phyloP scores from a whole-genome alignment of 805 yeast genomes.

The Candida nitratophila region DNA sequence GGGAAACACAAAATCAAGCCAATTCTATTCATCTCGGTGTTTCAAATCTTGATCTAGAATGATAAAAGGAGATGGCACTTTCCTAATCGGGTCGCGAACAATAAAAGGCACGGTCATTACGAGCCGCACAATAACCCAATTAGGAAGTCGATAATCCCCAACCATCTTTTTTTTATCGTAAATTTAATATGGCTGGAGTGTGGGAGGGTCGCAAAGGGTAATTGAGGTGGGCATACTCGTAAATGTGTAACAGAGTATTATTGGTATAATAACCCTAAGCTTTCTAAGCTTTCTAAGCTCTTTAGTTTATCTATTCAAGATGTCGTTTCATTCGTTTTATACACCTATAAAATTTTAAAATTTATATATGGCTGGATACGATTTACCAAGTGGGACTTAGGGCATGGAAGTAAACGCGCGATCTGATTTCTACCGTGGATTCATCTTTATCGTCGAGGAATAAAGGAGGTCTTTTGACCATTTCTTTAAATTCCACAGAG shows the following conservation, averaged over 20 bases:
- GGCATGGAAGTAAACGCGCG: constrained; percentile 43
- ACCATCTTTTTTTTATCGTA: neutral
- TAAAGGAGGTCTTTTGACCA: constrained; percentile 85
- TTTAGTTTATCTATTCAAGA: too few species aligned
- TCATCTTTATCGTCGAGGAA: constrained; percentile 76
- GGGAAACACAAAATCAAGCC: neutral
- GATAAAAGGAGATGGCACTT: neutral
- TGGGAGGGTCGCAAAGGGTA: too few species aligned
- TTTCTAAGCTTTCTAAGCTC: too few species aligned
- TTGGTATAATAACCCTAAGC: too few species aligned
- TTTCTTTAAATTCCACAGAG: constrained; percentile 53
- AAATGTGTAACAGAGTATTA: too few species aligned
- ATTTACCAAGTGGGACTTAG: constrained; percentile 20
- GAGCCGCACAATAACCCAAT: neutral
- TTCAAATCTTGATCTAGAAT: neutral
- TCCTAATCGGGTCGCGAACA: neutral
- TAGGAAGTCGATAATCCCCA: neutral
- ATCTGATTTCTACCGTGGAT: constrained; percentile 38
- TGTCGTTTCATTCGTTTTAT: too few species aligned
- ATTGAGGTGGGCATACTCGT: too few species aligned
- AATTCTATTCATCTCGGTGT: too few species aligned
- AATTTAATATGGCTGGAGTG: too few species aligned
- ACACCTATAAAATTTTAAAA: too few species aligned
- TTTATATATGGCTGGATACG: neutral
- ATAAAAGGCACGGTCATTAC: neutral